These are phyloP conservation scores for Meyerozyma sp. DNA, from an alignment of 1,139 yeast species.

Conservation along the genomic window DNA sequence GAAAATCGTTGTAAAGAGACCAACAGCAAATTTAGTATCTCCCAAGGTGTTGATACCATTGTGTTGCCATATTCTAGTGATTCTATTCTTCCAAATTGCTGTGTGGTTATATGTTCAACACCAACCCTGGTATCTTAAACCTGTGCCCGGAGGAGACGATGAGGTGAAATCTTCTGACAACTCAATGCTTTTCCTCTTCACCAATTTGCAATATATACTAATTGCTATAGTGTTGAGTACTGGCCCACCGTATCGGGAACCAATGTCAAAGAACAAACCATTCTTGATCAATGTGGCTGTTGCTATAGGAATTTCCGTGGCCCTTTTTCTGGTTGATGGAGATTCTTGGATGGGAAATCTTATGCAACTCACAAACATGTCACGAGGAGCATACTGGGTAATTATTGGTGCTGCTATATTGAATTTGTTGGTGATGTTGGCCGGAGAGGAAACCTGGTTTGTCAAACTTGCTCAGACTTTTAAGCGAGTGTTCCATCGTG, in stretches of 20 bases:
- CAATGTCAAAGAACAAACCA: conserved; percentile 63
- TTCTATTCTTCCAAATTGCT: conserved; percentile 58
- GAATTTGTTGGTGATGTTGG: conserved; percentile 47
- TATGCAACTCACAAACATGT: conserved; percentile 69
- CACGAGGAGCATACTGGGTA: conserved; percentile 44
- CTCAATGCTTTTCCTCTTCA: conserved; percentile 71
- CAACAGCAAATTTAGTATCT: conserved; percentile 90
- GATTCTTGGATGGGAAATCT: conserved; percentile 54
- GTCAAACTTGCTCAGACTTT: conserved; percentile 22
- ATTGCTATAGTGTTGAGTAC: conserved; percentile 77
- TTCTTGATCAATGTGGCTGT: conserved; percentile 57
- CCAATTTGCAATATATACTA: conserved; percentile 86
- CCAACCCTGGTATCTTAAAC: conserved; percentile 73
- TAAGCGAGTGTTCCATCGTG: conserved; percentile 22
- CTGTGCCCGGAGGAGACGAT: conserved; percentile 81
- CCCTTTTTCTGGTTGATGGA: conserved; percentile 46
- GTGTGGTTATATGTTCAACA: conserved; percentile 59
- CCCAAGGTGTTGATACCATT: conserved; percentile 81
- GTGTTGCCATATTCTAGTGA: conserved; percentile 60
- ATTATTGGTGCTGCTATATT: conserved; percentile 40
- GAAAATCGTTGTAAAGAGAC: conserved; percentile 62
- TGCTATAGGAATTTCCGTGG: conserved; percentile 44
- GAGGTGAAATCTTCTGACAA: conserved; percentile 86
- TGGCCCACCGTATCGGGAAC: conserved; percentile 94
- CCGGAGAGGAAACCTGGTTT: conserved; percentile 38